These are phyloP conservation scores for Fusarium sp. DNA, from an alignment of 2,329 filamentous ascomycete genomes.

Conservation along the genomic window DNA sequence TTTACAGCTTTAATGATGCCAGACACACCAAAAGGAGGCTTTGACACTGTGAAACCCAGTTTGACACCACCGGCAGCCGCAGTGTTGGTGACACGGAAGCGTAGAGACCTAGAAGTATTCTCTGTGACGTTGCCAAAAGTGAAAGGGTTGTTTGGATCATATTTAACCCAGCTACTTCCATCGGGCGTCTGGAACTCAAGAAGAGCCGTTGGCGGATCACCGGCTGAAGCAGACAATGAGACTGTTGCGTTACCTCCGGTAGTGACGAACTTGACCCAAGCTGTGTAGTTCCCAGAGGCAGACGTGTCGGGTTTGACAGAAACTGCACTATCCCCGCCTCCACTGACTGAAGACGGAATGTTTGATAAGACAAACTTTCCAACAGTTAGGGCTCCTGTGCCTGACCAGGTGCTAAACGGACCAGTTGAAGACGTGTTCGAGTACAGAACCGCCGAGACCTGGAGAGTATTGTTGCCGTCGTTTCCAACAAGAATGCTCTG, in stretches of 20 bases:
- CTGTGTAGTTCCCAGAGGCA: slow-evolving; percentile 63
- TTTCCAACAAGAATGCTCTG: slow-evolving; percentile 66
- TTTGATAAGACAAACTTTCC: slow-evolving; percentile 65
- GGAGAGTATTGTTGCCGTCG: slow-evolving; percentile 62
- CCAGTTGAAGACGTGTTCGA: slow-evolving; percentile 62
- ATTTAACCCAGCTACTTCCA: slow-evolving; percentile 66
- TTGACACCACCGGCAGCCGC: slow-evolving; percentile 62
- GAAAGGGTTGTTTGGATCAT: slow-evolving; percentile 61
- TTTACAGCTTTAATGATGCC: slow-evolving; percentile 70
- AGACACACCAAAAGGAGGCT: slow-evolving; percentile 70
- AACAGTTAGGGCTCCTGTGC: slow-evolving; percentile 56
- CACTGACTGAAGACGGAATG: slow-evolving; percentile 62
- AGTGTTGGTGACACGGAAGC: slow-evolving; percentile 68
- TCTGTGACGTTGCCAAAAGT: slow-evolving; percentile 70
- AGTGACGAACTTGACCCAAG: slow-evolving; percentile 64
- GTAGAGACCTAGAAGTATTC: slow-evolving; percentile 63
- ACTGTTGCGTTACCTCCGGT: slow-evolving; percentile 66
- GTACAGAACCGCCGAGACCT: slow-evolving; percentile 61
- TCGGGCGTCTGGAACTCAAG: slow-evolving; percentile 70
- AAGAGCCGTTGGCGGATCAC: slow-evolving; percentile 63
- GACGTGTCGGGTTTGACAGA: slow-evolving; percentile 65
- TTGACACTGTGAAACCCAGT: slow-evolving; percentile 72
- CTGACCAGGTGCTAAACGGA: slow-evolving; percentile 59
- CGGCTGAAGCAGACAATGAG: slow-evolving; percentile 65
- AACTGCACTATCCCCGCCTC: slow-evolving; percentile 58